Evolutionary conservation across 1,139 yeast genomes (phyloP).

Genomic region (Yueomyces sp.): DNA sequence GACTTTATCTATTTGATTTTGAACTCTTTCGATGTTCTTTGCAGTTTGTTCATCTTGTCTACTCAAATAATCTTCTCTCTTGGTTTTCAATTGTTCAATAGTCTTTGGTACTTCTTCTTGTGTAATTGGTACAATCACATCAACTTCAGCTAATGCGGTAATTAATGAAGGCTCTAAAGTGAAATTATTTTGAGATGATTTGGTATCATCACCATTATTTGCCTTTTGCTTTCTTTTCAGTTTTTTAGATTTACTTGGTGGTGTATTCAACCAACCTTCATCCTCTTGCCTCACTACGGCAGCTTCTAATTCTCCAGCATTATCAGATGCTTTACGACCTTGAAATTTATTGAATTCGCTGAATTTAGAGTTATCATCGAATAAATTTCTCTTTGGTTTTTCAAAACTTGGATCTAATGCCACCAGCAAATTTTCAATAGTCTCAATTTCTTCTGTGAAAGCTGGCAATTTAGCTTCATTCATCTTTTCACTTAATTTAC

Average conservation of each 20-base stretch:
- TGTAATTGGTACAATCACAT: slow-evolving; percentile 66
- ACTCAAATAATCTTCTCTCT: slow-evolving; percentile 53
- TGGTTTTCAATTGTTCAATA: slow-evolving; percentile 54
- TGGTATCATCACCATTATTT: slow-evolving; percentile 13
- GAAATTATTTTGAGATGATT: slow-evolving; percentile 31
- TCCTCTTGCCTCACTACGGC: slow-evolving; percentile 31
- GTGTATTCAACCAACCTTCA: slow-evolving; percentile 29
- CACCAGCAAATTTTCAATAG: slow-evolving; percentile 55
- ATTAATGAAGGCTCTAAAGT: slow-evolving; percentile 70
- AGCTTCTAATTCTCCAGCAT: slow-evolving; percentile 52
- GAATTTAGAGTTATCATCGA: slow-evolving; percentile 13
- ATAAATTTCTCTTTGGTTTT: slow-evolving; percentile 31
- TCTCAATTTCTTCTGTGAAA: slow-evolving; percentile 55
- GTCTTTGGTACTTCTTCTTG: slow-evolving; percentile 59
- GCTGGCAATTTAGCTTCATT: slow-evolving; percentile 72
- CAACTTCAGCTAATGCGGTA: slow-evolving; percentile 60
- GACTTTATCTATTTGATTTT: slow-evolving; percentile 53
- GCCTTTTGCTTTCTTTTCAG: slow-evolving; percentile 32
- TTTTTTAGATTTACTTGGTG: slow-evolving; percentile 42
- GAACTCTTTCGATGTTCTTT: slow-evolving; percentile 58
- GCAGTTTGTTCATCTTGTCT: slow-evolving; percentile 74
- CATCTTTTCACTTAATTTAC: slow-evolving; percentile 50
- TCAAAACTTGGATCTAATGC: slow-evolving; percentile 70
- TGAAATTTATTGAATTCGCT: not conserved
- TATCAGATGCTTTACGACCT: slow-evolving; percentile 27